Evolutionary conservation across 2,329 filamentous ascomycete genomes (phyloP).

Genomic region (Aspergillus brasiliensis): DNA sequence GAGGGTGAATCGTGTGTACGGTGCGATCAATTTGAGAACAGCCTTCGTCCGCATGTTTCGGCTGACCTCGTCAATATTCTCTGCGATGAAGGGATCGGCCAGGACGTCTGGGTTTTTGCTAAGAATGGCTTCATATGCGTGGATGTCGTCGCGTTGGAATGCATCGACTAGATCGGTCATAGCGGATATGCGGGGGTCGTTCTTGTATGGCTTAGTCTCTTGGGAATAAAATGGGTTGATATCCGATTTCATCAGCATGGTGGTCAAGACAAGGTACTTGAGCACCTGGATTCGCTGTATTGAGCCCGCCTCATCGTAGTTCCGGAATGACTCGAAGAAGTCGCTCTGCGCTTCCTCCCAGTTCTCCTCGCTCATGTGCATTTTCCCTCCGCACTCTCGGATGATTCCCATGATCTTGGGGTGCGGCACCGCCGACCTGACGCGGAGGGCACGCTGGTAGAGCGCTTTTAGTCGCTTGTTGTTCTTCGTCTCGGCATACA

Average conservation of each 20-base stretch:
- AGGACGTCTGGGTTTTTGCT: slow-evolving; percentile 86
- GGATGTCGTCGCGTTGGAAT: slow-evolving; percentile 93
- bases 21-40: slow-evolving; percentile 86
- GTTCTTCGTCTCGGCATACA: slow-evolving; percentile 95
- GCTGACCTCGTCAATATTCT: slow-evolving; percentile 98
- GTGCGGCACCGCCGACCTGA: slow-evolving; percentile 95
- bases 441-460: slow-evolving; percentile 87
- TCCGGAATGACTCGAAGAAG: slow-evolving; percentile 98
- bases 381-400: slow-evolving; percentile 96
- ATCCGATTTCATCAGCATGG: slow-evolving; percentile 97
- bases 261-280: slow-evolving; percentile 93
- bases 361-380: slow-evolving; percentile 99
- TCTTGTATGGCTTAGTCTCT: slow-evolving; percentile 97
- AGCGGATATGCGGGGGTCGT: slow-evolving; percentile 88
- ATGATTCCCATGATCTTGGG: slow-evolving; percentile 99
- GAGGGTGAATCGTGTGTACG: slow-evolving; percentile 90
- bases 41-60: slow-evolving; percentile 98
- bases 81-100: slow-evolving; percentile 91
- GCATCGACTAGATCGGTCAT: slow-evolving; percentile 98
- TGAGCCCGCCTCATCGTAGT: slow-evolving; percentile 97
- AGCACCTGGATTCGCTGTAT: slow-evolving; percentile 95
- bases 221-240: slow-evolving; percentile 99
- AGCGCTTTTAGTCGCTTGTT: slow-evolving; percentile 94
- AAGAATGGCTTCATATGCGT: slow-evolving; percentile 84
- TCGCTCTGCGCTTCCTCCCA: slow-evolving; percentile 97